phyloP scores from a whole-genome alignment of 208 protist species.

The Leishmania mexicana region DNA sequence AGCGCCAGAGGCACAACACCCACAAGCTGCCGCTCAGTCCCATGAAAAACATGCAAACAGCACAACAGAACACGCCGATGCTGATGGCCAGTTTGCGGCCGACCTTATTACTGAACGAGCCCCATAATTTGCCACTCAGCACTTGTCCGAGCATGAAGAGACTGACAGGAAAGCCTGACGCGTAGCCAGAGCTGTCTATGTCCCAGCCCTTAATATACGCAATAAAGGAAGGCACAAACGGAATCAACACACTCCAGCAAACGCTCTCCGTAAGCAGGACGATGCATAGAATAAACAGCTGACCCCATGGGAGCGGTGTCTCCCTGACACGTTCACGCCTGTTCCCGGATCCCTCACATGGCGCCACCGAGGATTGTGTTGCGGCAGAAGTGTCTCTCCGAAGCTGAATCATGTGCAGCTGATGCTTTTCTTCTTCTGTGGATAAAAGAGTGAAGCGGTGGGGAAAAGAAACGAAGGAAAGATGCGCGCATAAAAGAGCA shows the following conservation, averaged over 20 bases:
- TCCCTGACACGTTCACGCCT: conserved; percentile 18
- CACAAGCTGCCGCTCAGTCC: conserved; percentile 64
- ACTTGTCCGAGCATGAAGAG: conserved; percentile 88
- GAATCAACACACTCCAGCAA: conserved; percentile 74
- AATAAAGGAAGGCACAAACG: conserved; percentile 75
- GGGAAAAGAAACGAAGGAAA: no score
- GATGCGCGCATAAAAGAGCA: no score
- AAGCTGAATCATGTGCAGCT: no score
- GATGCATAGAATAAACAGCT: conserved; percentile 59
- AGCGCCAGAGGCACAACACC: conserved; percentile 65
- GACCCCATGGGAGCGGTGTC: conserved; percentile 66
- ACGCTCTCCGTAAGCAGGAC: conserved; percentile 80
- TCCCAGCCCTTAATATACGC: conserved; percentile 46
- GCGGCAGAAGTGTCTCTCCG: background rate
- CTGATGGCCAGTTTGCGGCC: conserved; percentile 63
- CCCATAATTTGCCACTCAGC: conserved; percentile 70
- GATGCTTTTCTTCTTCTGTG: background rate
- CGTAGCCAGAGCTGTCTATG: conserved; percentile 52
- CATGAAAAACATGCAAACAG: conserved; percentile 67
- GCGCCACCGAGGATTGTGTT: no score
- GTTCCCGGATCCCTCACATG: background rate
- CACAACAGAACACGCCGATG: conserved; percentile 54
- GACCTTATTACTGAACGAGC: conserved; percentile 66
- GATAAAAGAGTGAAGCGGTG: no score
- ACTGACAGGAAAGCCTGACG: conserved; percentile 65